A percentile compares a stretch with the other conserved stretches of the same genome.
These are phyloP conservation scores for Sphaerulina musiva DNA, from an alignment of 2,329 filamentous ascomycete genomes.

Conservation along the genomic window DNA sequence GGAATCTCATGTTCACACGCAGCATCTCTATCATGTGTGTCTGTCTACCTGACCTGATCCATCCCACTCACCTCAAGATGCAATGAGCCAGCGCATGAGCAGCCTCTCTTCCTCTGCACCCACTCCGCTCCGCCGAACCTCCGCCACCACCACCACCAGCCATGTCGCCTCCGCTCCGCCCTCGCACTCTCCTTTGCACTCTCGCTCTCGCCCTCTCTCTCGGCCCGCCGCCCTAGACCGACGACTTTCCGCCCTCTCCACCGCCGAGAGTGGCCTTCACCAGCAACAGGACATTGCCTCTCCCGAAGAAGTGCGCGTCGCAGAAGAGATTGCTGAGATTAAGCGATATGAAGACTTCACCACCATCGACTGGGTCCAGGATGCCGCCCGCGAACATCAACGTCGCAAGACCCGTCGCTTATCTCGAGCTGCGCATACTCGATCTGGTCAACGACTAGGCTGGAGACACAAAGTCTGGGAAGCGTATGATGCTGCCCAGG, in stretches of 20 bases:
- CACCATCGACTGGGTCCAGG: conserved; percentile 98
- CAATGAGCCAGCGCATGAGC: conserved; percentile 42
- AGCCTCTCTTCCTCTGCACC: conserved; percentile 29
- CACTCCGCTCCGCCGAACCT: conserved; percentile 16
- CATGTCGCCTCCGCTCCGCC: conserved; percentile 13
- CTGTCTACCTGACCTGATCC: neutral
- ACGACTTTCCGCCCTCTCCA: conserved; percentile 61
- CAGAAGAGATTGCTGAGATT: conserved; percentile 94
- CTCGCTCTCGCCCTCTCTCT: neutral
- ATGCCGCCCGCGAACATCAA: conserved; percentile 83
- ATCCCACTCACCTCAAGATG: conserved; percentile 29
- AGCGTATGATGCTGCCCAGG: conserved; percentile 91
- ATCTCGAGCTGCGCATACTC: conserved; percentile 65
- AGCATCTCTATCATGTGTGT: too few species aligned
- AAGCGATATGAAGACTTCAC: conserved; percentile 98
- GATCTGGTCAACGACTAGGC: conserved; percentile 59
- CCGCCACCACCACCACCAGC: neutral
- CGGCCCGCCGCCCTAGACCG: conserved; percentile 46
- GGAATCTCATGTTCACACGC: neutral
- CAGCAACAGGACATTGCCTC: conserved; percentile 48
- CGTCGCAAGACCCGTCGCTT: conserved; percentile 69
- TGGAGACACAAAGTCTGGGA: conserved; percentile 79
- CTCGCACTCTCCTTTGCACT: too few species aligned
- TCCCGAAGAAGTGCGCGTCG: conserved; percentile 63
- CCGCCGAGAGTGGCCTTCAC: conserved; percentile 50